Conservation (phyloP, 1,284 basidiomycete genomes). For the Fistulinella cinereoalba region DNA sequence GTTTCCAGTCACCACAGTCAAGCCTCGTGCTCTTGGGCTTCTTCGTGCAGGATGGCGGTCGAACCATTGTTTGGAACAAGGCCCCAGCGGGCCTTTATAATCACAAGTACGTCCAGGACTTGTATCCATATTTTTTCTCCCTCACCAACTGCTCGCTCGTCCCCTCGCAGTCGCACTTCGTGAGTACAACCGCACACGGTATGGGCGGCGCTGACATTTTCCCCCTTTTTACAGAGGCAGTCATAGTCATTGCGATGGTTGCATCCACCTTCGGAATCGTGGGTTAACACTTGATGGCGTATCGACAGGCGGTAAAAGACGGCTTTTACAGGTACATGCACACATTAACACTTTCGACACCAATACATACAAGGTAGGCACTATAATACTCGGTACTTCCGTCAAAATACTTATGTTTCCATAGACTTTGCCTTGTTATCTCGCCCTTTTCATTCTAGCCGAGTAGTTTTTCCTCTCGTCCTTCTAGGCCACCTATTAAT, state of each 20-base stretch:
- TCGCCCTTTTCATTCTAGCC: slow-evolving; percentile 76
- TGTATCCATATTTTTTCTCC: not conserved
- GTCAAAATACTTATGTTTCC: slow-evolving; percentile 9
- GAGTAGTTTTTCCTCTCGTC: slow-evolving; percentile 48
- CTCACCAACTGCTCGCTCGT: not conserved
- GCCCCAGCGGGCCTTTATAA: slow-evolving; percentile 63
- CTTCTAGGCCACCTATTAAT: not conserved
- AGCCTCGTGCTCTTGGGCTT: slow-evolving; percentile 10
- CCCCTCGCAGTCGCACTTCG: slow-evolving; percentile 41
- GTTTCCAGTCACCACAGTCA: slow-evolving; percentile 9
- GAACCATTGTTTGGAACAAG: slow-evolving; percentile 64
- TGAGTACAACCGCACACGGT: slow-evolving; percentile 31
- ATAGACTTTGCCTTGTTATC: slow-evolving; percentile 80
- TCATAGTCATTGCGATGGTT: slow-evolving; percentile 54
- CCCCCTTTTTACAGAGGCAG: slow-evolving; percentile 43
- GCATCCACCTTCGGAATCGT: slow-evolving; percentile 52
- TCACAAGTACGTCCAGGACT: slow-evolving; percentile 49
- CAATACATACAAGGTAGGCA: slow-evolving; percentile 51
- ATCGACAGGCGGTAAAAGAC: slow-evolving; percentile 1
- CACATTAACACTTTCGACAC: slow-evolving; percentile 43
- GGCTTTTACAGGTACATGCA: slow-evolving; percentile 47
- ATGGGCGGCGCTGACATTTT: slow-evolving; percentile 7
- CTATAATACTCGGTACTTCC: not conserved
- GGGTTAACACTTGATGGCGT: slow-evolving; percentile 12
- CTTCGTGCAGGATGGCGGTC: slow-evolving; percentile 49